Evolutionary conservation across 2,329 filamentous ascomycete genomes (phyloP), one percentile per base, ranked within the genome.

Genomic region (Aspergillus sergii): DNA sequence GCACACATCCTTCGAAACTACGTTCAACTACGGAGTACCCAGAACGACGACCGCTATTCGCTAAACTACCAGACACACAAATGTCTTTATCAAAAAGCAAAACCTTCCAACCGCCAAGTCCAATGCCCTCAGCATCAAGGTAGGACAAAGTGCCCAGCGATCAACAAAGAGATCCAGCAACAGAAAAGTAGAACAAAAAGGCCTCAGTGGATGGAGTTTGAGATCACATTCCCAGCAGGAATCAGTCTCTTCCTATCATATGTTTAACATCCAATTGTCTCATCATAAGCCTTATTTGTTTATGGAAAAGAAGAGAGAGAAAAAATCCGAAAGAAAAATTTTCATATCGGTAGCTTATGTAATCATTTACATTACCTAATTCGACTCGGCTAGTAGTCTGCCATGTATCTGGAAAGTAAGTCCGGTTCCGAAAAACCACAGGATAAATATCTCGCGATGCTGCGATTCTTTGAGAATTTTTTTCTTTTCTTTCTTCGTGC

Each of bases 401-500:
- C 21, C 10, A 30, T 14, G 32, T 0, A n/a, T 43, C 59, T 65
- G 66, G 70, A 68, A 46, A 68, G 68, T 30, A 1, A 2, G 56
- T 62, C 71, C 68, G 61, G 32, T 34, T 55, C 65, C 62, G 51
- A 55, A 67, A 64, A 58, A 56, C 45, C 63, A 32, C 53, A 60
- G 57, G 59, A 75, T 73, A 73, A 73, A 75, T 68, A 67, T 66
- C 21, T 9, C 46, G 10, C 43, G 14, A 30, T 19, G 50, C 11
- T 19, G n/a, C 54, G 12, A 2, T 30, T 63, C 65, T 72, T 67
- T 67, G 58, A 16, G 19, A 26, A 62, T 69, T 78, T 75, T 79
- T 80, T 73, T 79, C 75, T 81, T 87, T 86, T 84, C 82, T 81
- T 85, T 86, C 88, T 85, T 92, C 84, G 89, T 93, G 91, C 90